Evolutionary conservation across 192 early-diverging fungal species (phyloP).

Genomic region (Umbelopsis vinacea): DNA sequence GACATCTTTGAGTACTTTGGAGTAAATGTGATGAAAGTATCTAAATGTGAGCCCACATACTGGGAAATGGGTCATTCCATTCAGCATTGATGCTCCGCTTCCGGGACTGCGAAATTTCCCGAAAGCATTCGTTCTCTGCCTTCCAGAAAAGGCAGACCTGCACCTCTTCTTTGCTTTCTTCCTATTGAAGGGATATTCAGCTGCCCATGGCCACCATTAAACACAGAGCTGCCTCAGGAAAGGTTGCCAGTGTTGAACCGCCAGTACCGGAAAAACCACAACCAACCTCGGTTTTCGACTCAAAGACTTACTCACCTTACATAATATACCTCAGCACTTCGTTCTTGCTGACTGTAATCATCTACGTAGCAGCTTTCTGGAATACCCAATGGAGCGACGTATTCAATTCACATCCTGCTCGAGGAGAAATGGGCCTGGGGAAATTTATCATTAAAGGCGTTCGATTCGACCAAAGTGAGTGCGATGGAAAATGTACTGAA

Average conservation of each 20-base stretch:
- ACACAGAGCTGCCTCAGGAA: not conserved
- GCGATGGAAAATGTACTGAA: too few relatives aligned
- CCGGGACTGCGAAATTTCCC: too few relatives aligned
- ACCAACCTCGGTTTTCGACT: not conserved
- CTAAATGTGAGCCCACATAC: too few relatives aligned
- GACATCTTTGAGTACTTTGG: too few relatives aligned
- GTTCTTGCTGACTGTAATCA: not conserved
- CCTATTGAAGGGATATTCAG: too few relatives aligned
- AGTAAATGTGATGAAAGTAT: too few relatives aligned
- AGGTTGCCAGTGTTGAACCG: not conserved
- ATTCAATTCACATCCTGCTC: conserved; percentile 27
- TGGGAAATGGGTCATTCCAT: too few relatives aligned
- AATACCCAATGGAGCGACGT: conserved; percentile 23
- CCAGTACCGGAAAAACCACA: not conserved
- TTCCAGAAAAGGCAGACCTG: too few relatives aligned
- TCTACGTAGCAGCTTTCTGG: not conserved
- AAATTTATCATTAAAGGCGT: conserved; percentile 33
- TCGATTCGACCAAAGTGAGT: conserved; percentile 23
- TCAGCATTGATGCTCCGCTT: too few relatives aligned
- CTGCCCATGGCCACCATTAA: not conserved
- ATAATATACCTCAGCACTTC: not conserved
- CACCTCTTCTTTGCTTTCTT: too few relatives aligned
- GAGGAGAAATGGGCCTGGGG: conserved; percentile 37
- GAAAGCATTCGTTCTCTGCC: too few relatives aligned
- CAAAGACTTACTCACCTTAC: not conserved